Conservation (phyloP, 371 early-diverging fungal genomes). For the Actinomortierella ambigua region DNA sequence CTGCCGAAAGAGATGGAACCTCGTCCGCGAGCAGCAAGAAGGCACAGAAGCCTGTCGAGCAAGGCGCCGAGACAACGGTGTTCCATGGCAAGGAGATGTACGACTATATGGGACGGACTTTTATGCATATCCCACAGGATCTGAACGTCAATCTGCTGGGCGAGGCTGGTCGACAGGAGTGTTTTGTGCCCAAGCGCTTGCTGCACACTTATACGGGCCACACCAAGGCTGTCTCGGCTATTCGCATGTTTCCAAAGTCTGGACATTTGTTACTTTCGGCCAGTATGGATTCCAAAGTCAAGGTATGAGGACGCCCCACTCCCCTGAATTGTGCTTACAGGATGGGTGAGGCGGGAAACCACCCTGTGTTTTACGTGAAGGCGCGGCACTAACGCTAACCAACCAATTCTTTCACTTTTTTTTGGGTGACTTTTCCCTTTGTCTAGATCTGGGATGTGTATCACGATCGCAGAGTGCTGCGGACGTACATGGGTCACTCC, state of each 20-base stretch:
- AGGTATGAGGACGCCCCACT: slow-evolving; percentile 67
- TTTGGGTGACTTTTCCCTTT: background rate
- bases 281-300: slow-evolving; percentile 93
- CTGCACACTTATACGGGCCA: slow-evolving; percentile 96
- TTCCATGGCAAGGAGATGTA: slow-evolving; percentile 79
- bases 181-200: slow-evolving; percentile 84
- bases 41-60: slow-evolving; percentile 38
- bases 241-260: slow-evolving; percentile 87
- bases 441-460: slow-evolving; percentile 93
- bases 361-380: background rate
- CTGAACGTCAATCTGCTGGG: slow-evolving; percentile 76
- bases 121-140: slow-evolving; percentile 93
- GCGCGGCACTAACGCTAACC: background rate
- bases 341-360: too few species aligned
- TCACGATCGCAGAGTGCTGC: slow-evolving; percentile 80
- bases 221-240: slow-evolving; percentile 89
- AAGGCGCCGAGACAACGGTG: slow-evolving; percentile 67
- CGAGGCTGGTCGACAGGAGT: slow-evolving; percentile 78
- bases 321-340: too few species aligned
- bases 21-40: slow-evolving; percentile 7
- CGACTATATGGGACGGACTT: slow-evolving; percentile 94
- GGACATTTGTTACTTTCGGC: slow-evolving; percentile 91
- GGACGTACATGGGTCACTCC: slow-evolving; percentile 90
- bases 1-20: slow-evolving; percentile 15
- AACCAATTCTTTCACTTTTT: background rate